Evolutionary conservation across 2,329 filamentous ascomycete species (phyloP).

Genomic region (Colletotrichum tamarilloi): DNA sequence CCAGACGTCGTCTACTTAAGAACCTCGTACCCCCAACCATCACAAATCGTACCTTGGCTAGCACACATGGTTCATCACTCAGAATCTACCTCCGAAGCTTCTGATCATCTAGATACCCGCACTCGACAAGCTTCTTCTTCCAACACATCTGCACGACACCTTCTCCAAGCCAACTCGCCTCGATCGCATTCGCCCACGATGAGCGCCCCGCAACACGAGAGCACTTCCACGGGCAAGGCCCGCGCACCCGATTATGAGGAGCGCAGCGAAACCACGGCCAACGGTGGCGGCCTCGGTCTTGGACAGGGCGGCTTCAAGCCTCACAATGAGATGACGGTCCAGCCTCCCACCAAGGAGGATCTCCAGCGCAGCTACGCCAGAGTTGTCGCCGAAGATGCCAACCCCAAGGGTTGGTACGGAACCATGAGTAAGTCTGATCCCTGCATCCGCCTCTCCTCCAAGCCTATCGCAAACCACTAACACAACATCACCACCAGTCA

Average conservation of each 20-base stretch:
- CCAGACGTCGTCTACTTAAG: constrained; percentile 28
- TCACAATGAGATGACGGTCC: constrained; percentile 73
- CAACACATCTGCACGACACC: constrained; percentile 17
- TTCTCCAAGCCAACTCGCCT: constrained; percentile 19
- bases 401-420: constrained; percentile 89
- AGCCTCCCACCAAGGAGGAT: constrained; percentile 85
- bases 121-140: constrained; percentile 35
- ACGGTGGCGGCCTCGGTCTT: constrained; percentile 36
- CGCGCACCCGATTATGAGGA: constrained; percentile 32
- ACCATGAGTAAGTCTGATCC: constrained; percentile 73
- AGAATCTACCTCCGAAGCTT: constrained; percentile 19
- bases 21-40: constrained; percentile 9
- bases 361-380: constrained; percentile 85
- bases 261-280: constrained; percentile 6
- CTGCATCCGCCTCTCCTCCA: not conserved
- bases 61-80: constrained; percentile 15
- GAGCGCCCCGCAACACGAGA: constrained; percentile 31
- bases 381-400: constrained; percentile 72
- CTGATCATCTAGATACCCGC: constrained; percentile 22
- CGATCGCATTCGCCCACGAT: constrained; percentile 30
- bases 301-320: constrained; percentile 57
- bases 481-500: constrained; percentile 62
- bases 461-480: constrained; percentile 11
- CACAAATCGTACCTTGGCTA: not conserved
- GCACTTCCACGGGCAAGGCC: constrained; percentile 32